phyloP scores from a whole-genome alignment of 2,329 filamentous ascomycete genomes.

The Rachicladosporium sp. region DNA sequence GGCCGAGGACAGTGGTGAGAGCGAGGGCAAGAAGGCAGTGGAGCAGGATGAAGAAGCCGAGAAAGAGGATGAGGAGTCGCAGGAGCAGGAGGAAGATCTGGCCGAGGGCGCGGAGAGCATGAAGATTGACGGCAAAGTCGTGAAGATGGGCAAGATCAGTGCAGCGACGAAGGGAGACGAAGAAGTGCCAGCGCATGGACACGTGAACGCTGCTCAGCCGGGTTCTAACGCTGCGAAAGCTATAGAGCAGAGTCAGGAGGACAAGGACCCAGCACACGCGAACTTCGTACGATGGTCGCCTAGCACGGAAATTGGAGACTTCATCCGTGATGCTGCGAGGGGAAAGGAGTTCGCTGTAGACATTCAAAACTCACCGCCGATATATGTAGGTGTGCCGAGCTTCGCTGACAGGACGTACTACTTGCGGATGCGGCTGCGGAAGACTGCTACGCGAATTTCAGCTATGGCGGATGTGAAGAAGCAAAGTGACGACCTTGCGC shows the following conservation, averaged over 20 bases:
- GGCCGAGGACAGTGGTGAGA: conserved; percentile 55
- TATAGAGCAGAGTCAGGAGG: conserved; percentile 11
- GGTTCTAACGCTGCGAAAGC: conserved; percentile 48
- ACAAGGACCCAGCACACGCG: conserved; percentile 34
- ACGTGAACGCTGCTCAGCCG: conserved; percentile 50
- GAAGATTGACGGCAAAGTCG: conserved; percentile 37
- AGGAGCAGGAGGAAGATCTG: conserved; percentile 26
- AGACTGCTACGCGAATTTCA: conserved; percentile 56
- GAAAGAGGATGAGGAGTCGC: conserved; percentile 29
- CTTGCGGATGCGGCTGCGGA: conserved; percentile 62
- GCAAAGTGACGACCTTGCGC: conserved; percentile 68
- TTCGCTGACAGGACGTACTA: conserved; percentile 89
- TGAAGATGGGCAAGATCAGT: conserved; percentile 14
- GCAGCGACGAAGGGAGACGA: conserved; percentile 7
- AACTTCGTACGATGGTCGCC: conserved; percentile 79
- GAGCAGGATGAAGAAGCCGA: conserved; percentile 40
- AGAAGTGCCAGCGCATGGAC: conserved; percentile 39
- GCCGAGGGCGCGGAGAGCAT: conserved; percentile 37
- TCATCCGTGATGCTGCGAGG: conserved; percentile 77
- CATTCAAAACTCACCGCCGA: conserved; percentile 61
- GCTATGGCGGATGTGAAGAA: conserved; percentile 61
- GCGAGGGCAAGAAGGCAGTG: too few species aligned
- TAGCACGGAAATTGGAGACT: conserved; percentile 84
- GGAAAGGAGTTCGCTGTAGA: conserved; percentile 75
- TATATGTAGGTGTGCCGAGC: conserved; percentile 69